A percentile compares a stretch with the other conserved stretches of the same genome.
These are phyloP conservation scores for Glycyrrhiza uralensis DNA, from an alignment of 306 rosid species.

Conservation along the genomic window DNA sequence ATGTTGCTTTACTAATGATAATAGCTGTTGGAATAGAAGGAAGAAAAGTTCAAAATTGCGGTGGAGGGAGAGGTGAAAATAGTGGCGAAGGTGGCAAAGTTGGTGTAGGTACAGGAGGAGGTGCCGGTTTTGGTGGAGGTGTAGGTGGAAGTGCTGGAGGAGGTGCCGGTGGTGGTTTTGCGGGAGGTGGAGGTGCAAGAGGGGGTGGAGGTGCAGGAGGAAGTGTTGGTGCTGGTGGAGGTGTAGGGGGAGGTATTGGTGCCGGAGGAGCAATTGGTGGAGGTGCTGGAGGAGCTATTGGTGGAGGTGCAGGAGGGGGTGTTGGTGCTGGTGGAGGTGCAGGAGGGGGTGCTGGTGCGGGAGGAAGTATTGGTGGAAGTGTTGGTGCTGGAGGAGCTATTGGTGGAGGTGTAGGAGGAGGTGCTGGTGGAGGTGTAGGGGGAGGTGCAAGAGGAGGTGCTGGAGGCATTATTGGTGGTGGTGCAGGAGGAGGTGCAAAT, in stretches of 20 bases:
- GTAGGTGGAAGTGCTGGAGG: background rate
- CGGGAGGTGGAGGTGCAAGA: background rate
- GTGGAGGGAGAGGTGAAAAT: background rate
- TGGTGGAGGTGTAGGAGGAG: background rate
- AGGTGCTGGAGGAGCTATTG: background rate
- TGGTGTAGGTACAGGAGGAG: background rate
- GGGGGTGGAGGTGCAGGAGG: background rate
- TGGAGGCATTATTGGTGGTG: background rate
- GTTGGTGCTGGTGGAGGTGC: background rate
- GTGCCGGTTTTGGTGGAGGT: background rate
- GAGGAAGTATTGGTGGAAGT: background rate
- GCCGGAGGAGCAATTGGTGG: background rate
- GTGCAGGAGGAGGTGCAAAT: background rate
- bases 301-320: background rate
- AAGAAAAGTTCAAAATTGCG: background rate
- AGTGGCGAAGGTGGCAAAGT: background rate
- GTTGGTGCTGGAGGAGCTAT: background rate
- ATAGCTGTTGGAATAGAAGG: background rate
- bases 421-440: background rate
- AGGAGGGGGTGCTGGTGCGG: background rate
- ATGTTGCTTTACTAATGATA: background rate
- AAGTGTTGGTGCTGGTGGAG: background rate
- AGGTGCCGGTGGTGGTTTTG: background rate
- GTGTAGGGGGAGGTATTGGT: background rate
- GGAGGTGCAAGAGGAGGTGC: background rate